Evolutionary conservation across 176 grass and related monocot species (phyloP), one percentile per base, ranked within the genome.

Genomic region (Metroxylon sagu): DNA sequence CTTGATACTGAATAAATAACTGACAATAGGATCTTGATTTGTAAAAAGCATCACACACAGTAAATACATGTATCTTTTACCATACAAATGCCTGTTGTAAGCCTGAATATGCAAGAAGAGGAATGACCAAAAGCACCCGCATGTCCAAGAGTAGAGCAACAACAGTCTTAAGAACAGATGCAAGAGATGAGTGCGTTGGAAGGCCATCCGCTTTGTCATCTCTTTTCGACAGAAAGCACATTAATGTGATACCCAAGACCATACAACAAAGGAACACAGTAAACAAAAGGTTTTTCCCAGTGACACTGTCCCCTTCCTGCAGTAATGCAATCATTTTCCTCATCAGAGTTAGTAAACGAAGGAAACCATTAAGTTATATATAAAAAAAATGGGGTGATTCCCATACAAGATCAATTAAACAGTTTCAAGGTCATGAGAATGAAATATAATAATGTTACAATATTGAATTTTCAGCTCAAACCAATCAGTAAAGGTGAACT

Each of bases 21-120:
- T 43, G 35, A 43, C 35, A 43, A 43, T 12, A 43, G 12, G 12
- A 43, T 43, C 35, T 43, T 6, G 10, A 43, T 43, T 43, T 43
- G 0, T 43, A 43, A 43, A 43, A 43, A 12, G 35, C 35, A 43
- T 43, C 35, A 12, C 3, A 2, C 35, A 43, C 8, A 12, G 35
- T 43, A 7, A 43, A 43, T 23, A 6, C 30, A 25, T 74, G 31
- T 55, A 19, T 16, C 68, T 56, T 76, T 77, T 79, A 98, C 93
- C 93, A 98, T 25, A 98, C 81, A 75, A 98, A 98, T 75, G 93
- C 87, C 76, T 98, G 93, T 55, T 98, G 93, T 69, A 98, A 64
- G 60, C 93, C 93, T 57, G 93, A 98, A 81, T 98, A 98, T 64
- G 73, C 69, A 31, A 98, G 85, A 16, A 98, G 78, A 69, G 93